phyloP scores from a whole-genome alignment of 2,329 filamentous ascomycete genomes.

The Diaporthe caulivora region DNA sequence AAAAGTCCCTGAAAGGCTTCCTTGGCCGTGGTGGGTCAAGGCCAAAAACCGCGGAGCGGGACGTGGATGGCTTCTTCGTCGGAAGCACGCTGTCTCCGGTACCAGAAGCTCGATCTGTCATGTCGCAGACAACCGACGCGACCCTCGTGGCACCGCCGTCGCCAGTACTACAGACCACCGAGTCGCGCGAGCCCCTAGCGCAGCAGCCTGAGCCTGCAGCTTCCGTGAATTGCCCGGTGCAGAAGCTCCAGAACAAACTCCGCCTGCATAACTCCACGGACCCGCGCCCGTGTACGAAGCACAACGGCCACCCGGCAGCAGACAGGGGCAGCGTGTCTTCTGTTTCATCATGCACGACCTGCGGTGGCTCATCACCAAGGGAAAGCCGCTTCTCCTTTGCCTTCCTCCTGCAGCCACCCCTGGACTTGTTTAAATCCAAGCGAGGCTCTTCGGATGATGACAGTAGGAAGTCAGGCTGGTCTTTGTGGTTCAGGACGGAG shows the following conservation, averaged over 20 bases:
- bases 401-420: slow-evolving; percentile 33
- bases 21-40: slow-evolving; percentile 1
- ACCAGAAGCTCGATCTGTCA: background rate
- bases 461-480: slow-evolving; percentile 33
- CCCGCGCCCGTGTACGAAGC: slow-evolving; percentile 28
- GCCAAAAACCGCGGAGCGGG: background rate
- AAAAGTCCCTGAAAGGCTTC: slow-evolving; percentile 6
- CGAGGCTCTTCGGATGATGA: slow-evolving; percentile 27
- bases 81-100: slow-evolving; percentile 16
- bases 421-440: slow-evolving; percentile 35
- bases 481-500: slow-evolving; percentile 34
- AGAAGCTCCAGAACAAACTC: slow-evolving; percentile 30
- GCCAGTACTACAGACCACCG: background rate
- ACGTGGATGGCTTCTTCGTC: slow-evolving; percentile 5
- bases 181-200: background rate
- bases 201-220: slow-evolving; percentile 7
- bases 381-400: slow-evolving; percentile 29
- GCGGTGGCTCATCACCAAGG: slow-evolving; percentile 10
- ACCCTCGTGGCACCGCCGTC: background rate
- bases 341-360: slow-evolving; percentile 28
- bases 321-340: slow-evolving; percentile 32
- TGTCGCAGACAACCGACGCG: background rate
- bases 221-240: slow-evolving; percentile 32
- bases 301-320: background rate
- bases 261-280: slow-evolving; percentile 35